Base-by-base conservation (phyloP, 2,329 filamentous ascomycete genomes). In the Metarhizium sp. region DNA sequence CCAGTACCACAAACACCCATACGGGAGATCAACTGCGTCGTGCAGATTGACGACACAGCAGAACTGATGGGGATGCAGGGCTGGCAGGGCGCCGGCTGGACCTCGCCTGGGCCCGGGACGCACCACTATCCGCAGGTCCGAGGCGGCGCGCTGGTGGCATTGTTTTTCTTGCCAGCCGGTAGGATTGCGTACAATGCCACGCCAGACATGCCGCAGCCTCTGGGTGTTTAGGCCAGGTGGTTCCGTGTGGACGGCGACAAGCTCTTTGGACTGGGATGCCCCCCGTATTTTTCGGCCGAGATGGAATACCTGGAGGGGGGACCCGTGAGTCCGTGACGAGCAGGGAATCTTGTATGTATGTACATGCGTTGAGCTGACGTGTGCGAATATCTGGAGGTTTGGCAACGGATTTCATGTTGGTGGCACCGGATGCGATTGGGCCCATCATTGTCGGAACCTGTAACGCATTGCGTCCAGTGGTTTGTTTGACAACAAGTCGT, bases 61-160 rank as follows among this genome's bases (percentile, higher is more conserved):
- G 73, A 82, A 66, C 61, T 82, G 51, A 78, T 73, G 66, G 79
- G 79, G 6, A 77, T 82, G 78, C 71, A 74, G 53, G 78, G 78
- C 1, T 82, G 79, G 79, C 75, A 77, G 61, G 77, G 76, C 0
- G 74, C 75, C 0, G 79, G 79, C 0, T 83, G 79, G 78, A 82
- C 79, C 25, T 73, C 70, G 48, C 76, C 77, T 0, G 78, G 75
- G 0, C 73, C 78, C 0, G 79, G 79, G 0, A 81, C 79, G 32
- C 79, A 82, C 65, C 79, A 82, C 64, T 81, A 79, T 63, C 79
- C 79, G 2, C 68, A 79, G 52, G 77, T 77, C 14, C 67, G 78
- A 13, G 72, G 72, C 4, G 79, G 78, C 1, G 73, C 73, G 1
- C 61, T 80, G 10, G 73, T 81, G 16, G 76, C 78, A 6, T 63